Evolutionary conservation across 495 filamentous ascomycete genomes (phyloP), one percentile per base, ranked within the genome.

Genomic region (Penicillium parvum): DNA sequence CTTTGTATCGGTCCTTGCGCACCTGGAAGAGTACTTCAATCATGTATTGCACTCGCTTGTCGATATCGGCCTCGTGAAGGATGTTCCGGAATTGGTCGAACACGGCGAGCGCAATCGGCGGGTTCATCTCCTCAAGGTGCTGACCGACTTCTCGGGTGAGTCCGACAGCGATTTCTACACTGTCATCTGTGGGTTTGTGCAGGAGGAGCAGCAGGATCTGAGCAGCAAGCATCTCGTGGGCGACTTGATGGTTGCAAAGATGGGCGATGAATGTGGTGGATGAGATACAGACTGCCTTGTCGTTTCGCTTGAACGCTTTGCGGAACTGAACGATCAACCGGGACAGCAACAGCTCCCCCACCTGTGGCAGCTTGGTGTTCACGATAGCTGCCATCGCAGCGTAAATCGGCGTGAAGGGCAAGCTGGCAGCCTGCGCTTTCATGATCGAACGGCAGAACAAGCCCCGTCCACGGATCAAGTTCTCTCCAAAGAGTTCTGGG

Each of bases 21-120:
- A 96, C 83, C 64, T 97, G 90, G 65, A 99, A 97, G 40, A 99
- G 70, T 7, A 96, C 91, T 60, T 99, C 92, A 47, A 99, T 94
- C 89, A 95, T 95, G 63, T 96, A 97, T 67, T 97, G 92, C 21
- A 90, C 87, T 43, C 92, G 75, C 68, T 95, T 95, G 56, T 99
- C 92, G 55, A 97, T 91, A 56, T 90, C 88, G 25, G 88, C 87
- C 60, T 97, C 94, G 63, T 97, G 89, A 7, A 99, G 73, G 50
- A 97, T 97, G 43, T 81, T 89, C 37, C 92, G 71, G 69, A 99
- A 94, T 59, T 95, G 90, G 55, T 97, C 94, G 46, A 92, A 99
- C 11, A 99, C 86, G 32, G 82, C 85, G 42, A 89, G 76, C 15
- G 88, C 85, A 52, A 97, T 92, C 15, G 82, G 72, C 2, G 81